Conservation (phyloP, 768 basidiomycete species). For the Exidia glandulosa region DNA sequence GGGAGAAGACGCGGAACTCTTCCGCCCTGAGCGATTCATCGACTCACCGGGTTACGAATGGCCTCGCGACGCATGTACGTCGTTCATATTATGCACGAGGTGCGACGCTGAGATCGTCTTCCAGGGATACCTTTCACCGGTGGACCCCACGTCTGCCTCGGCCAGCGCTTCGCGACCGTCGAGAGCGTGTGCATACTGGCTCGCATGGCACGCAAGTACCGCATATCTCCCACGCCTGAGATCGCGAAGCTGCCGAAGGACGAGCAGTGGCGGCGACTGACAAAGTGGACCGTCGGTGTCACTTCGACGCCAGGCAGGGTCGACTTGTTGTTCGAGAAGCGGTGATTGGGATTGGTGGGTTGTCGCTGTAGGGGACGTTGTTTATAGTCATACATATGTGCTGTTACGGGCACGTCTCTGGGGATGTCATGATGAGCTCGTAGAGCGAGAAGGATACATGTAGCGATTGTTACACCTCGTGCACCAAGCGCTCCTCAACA, state of each 20-base stretch:
- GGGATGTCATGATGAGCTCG: too few species aligned
- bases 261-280: conserved; percentile 24
- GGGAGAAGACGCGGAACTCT: conserved; percentile 35
- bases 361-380: too few species aligned
- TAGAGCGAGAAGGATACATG: too few species aligned
- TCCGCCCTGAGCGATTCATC: conserved; percentile 40
- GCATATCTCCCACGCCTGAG: conserved; percentile 28
- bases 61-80: conserved; percentile 40
- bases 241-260: conserved; percentile 17
- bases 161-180: conserved; percentile 35
- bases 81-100: neutral
- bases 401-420: too few species aligned
- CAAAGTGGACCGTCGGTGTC: conserved; percentile 27
- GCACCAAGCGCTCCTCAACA: too few species aligned
- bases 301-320: conserved; percentile 21
- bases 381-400: too few species aligned
- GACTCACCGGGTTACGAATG: conserved; percentile 38
- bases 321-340: neutral
- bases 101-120: neutral
- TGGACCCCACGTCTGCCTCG: conserved; percentile 37
- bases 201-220: conserved; percentile 30
- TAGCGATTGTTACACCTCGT: too few species aligned
- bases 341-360: neutral
- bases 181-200: conserved; percentile 34
- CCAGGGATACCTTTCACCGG: conserved; percentile 34